Conservation (phyloP, 495 filamentous ascomycete genomes). For the Parachaetomium inaequale region DNA sequence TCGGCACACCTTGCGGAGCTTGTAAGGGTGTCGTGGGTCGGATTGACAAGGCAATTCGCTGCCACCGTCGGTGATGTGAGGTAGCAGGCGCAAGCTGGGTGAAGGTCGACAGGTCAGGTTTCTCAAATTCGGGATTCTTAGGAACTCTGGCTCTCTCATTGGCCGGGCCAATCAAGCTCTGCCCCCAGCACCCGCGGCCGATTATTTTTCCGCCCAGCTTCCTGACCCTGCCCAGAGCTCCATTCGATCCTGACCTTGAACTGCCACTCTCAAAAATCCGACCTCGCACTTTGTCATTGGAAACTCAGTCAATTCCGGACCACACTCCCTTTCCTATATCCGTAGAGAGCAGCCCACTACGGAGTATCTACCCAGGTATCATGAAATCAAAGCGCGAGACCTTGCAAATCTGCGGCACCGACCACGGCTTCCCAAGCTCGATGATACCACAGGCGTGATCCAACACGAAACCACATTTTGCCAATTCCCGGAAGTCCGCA, state of each 20-base stretch:
- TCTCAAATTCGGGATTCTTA: slow-evolving; percentile 42
- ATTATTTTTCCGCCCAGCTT: slow-evolving; percentile 28
- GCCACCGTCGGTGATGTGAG: slow-evolving; percentile 35
- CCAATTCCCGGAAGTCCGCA: not conserved
- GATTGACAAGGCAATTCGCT: slow-evolving; percentile 40
- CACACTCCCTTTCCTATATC: not conserved
- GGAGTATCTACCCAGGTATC: too few species aligned
- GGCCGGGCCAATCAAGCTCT: slow-evolving; percentile 25
- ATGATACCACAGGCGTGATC: too few species aligned
- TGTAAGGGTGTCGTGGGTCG: slow-evolving; percentile 34
- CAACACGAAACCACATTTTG: slow-evolving; percentile 4
- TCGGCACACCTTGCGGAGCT: slow-evolving; percentile 51
- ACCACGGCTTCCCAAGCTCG: too few species aligned
- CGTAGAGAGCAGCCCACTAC: too few species aligned
- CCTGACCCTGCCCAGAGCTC: not conserved
- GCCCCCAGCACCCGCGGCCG: slow-evolving; percentile 16
- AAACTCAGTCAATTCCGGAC: not conserved
- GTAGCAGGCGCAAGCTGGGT: slow-evolving; percentile 29
- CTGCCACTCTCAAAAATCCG: not conserved
- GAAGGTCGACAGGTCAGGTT: slow-evolving; percentile 35
- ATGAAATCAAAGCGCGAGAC: too few species aligned
- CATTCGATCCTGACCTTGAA: not conserved
- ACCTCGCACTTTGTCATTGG: not conserved
- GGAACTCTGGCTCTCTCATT: slow-evolving; percentile 35
- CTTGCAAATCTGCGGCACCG: too few species aligned